phyloP scores from a whole-genome alignment of 2,329 filamentous ascomycete genomes.

The Ophiostoma perfectum region DNA sequence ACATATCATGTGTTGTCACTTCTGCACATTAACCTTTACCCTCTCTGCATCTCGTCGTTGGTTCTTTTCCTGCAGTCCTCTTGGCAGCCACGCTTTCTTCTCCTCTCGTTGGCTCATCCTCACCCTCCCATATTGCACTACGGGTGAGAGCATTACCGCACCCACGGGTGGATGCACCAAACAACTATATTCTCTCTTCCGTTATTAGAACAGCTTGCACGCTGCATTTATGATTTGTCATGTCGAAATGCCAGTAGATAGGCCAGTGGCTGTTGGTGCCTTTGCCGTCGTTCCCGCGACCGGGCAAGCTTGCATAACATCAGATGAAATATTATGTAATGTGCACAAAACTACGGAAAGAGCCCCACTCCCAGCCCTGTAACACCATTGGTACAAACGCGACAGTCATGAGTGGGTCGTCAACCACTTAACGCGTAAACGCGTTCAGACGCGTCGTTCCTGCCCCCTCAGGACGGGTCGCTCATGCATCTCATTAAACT shows the following conservation, averaged over 20 bases:
- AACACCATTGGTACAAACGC: background rate
- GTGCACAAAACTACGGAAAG: background rate
- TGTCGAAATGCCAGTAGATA: background rate
- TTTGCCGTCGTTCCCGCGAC: background rate
- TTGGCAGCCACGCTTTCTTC: background rate
- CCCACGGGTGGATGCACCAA: background rate
- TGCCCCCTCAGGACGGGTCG: slow-evolving; percentile 17
- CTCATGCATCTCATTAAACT: slow-evolving; percentile 4
- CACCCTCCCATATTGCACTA: background rate
- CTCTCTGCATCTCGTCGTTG: background rate
- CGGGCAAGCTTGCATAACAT: background rate
- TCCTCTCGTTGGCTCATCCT: background rate
- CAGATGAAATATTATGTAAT: background rate
- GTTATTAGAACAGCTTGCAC: background rate
- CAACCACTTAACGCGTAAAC: slow-evolving; percentile 27
- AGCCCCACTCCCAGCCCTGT: background rate
- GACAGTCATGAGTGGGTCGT: background rate
- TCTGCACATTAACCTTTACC: too few relatives aligned
- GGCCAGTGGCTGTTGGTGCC: background rate
- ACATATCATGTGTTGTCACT: too few relatives aligned
- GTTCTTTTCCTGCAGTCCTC: background rate
- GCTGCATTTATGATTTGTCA: background rate
- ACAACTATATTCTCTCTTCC: background rate
- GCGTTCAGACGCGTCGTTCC: slow-evolving; percentile 24
- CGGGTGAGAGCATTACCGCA: background rate